Conservation (phyloP, 2,329 filamentous ascomycete species). For the Colletotrichum sojae region DNA sequence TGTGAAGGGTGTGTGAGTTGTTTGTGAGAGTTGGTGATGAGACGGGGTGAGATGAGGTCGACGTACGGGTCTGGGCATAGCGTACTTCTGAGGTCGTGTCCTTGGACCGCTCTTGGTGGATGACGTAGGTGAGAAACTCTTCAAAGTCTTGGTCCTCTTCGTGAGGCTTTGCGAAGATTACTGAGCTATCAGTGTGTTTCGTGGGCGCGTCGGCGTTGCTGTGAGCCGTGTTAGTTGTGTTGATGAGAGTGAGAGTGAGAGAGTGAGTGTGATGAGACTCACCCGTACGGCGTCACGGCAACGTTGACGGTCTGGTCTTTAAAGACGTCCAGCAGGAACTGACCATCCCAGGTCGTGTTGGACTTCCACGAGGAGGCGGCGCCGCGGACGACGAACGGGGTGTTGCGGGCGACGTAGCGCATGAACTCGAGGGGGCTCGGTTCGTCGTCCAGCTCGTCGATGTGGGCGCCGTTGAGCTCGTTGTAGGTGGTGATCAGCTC, state of each 20-base stretch:
- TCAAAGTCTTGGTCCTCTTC: constrained; percentile 76
- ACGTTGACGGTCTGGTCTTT: constrained; percentile 75
- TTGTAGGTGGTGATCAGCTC: constrained; percentile 79
- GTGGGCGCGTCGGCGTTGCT: constrained; percentile 69
- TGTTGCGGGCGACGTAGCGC: constrained; percentile 80
- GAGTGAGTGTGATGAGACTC: constrained; percentile 43
- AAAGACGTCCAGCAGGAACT: constrained; percentile 71
- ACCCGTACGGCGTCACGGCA: constrained; percentile 82
- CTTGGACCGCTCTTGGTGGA: constrained; percentile 49
- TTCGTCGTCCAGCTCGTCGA: constrained; percentile 74
- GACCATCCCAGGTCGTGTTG: constrained; percentile 71
- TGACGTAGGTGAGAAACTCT: constrained; percentile 73
- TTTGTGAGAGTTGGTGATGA: neutral
- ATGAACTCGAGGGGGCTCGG: constrained; percentile 86
- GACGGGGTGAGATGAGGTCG: neutral
- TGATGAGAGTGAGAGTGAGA: too few relatives aligned
- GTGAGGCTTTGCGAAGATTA: constrained; percentile 79
- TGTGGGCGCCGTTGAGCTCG: constrained; percentile 74
- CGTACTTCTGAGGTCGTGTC: constrained; percentile 63
- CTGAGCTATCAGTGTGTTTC: constrained; percentile 48
- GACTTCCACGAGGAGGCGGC: constrained; percentile 77
- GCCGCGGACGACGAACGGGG: constrained; percentile 79
- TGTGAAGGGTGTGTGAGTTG: neutral
- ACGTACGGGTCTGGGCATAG: constrained; percentile 81
- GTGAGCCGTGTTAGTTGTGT: constrained; percentile 24